Evolutionary conservation across 148 eudicot species (phyloP).

Genomic region (Euryodendron excelsum): DNA sequence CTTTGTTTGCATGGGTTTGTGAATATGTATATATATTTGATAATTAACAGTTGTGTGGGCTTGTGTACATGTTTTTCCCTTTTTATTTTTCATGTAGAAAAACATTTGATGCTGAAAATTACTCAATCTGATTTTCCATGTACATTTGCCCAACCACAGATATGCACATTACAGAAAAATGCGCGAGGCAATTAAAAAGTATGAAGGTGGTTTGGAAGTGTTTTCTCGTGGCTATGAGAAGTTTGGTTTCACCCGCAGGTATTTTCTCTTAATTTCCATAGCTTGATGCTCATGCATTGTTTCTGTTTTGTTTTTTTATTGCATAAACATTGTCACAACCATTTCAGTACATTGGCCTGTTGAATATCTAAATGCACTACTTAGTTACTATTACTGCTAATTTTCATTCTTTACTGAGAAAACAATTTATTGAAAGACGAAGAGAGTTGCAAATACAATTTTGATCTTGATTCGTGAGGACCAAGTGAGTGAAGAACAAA

Average conservation of each 20-base stretch:
- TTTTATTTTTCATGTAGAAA: neutral
- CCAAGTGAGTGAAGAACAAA: neutral
- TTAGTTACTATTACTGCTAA: neutral
- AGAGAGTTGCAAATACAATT: neutral
- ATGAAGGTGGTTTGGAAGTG: conserved; percentile 85
- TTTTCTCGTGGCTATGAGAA: conserved; percentile 96
- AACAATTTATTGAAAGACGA: neutral
- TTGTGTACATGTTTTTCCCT: neutral
- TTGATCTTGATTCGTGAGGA: neutral
- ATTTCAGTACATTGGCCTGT: neutral
- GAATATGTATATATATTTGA: too few species aligned
- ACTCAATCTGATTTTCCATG: neutral
- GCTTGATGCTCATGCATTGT: neutral
- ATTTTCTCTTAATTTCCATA: conserved; percentile 3
- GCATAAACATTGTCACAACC: neutral
- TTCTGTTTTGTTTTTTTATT: neutral
- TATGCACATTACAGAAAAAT: conserved; percentile 63
- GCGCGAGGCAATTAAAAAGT: conserved; percentile 79
- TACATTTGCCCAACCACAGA: conserved; percentile 31
- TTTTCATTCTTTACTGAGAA: neutral
- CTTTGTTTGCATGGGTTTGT: too few species aligned
- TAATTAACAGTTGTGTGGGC: neutral
- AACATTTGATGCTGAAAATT: conserved; percentile 5
- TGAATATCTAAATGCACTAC: neutral
- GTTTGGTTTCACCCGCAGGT: conserved; percentile 89